Base-by-base conservation (phyloP, 208 protist genomes). In the Leishmania arabica region DNA sequence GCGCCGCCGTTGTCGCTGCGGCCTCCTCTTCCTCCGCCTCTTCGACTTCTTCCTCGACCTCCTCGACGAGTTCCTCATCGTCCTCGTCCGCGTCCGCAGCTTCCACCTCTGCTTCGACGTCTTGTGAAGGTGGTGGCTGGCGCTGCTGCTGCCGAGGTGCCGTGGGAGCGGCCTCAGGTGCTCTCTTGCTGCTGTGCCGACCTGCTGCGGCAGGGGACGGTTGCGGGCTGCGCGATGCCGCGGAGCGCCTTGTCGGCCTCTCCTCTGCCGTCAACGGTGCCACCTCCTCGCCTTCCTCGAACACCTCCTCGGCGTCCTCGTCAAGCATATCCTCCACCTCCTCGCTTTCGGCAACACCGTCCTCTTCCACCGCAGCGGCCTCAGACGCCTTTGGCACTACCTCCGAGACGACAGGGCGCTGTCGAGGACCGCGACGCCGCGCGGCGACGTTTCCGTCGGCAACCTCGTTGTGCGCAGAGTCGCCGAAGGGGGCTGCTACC, bases 21-120 rank as follows among this genome's bases (percentile, higher is more conserved):
- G 73, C 83, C 64, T 74, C 73, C 54, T 66, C 72, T 79, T 85
- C 82, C 74, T 86, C 86, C 72, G 68, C 89, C 51, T 78, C 85
- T 45, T 86, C 84, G 73, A 88, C 82, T 45, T 85, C 84, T 56
- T 89, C 79, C 34, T 80, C 84, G 51, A 90, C 88, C 47, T 85
- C 84, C 68, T 88, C 65, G 24, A 86, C 70, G 17, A 75, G 31
- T 24, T 78, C 86, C 71, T 84, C 86, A 19, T 71, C 85, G 24
- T 81, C 76, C 5, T 82, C 83, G 3, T 74, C 68, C 3, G 53
- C 66, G 5, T 34, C 81, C 1, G 3, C 71, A 34, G 65, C 53
- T 56, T 74, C 62, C 4, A n/a, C 65, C 9, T 66, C 75, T 74
- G 45, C 58, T 60, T 77, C 60, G n/a, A 31, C 56, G 4, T 60